Percentiles rank a stretch among this genome's conserved stretches.
phyloP scores from a whole-genome alignment of 768 basidiomycete species.

The Tricholoma sp. region DNA sequence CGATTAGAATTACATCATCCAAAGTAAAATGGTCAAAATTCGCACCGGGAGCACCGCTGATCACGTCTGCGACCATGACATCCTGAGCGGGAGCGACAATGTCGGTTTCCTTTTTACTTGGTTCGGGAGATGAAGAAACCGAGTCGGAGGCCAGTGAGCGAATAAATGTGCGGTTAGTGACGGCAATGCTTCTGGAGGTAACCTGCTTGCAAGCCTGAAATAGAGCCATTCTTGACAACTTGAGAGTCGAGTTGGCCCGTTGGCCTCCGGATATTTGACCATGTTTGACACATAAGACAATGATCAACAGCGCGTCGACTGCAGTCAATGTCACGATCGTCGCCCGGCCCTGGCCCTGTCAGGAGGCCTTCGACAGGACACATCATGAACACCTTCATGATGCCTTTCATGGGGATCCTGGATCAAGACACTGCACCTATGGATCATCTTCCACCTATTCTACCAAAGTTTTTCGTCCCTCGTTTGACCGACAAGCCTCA shows the following conservation, averaged over 20 bases:
- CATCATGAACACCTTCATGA: too few species aligned
- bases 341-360: too few species aligned
- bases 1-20: slow-evolving; percentile 2
- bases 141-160: slow-evolving; percentile 29
- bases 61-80: slow-evolving; percentile 71
- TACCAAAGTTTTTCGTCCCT: slow-evolving; percentile 57
- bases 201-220: slow-evolving; percentile 40
- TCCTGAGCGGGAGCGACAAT: slow-evolving; percentile 45
- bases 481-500: slow-evolving; percentile 67
- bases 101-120: slow-evolving; percentile 29
- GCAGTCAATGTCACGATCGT: background rate
- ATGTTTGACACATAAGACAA: background rate
- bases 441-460: slow-evolving; percentile 34
- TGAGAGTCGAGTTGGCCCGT: background rate
- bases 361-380: too few species aligned
- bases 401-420: background rate
- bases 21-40: background rate
- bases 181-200: slow-evolving; percentile 18
- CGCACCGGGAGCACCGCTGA: slow-evolving; percentile 85
- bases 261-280: background rate
- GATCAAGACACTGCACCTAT: slow-evolving; percentile 6
- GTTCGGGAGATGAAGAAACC: slow-evolving; percentile 20
- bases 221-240: slow-evolving; percentile 43
- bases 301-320: background rate
- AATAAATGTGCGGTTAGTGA: slow-evolving; percentile 13